Conservation (phyloP, 352 stramenopile species). For the Phytophthora multivora region DNA sequence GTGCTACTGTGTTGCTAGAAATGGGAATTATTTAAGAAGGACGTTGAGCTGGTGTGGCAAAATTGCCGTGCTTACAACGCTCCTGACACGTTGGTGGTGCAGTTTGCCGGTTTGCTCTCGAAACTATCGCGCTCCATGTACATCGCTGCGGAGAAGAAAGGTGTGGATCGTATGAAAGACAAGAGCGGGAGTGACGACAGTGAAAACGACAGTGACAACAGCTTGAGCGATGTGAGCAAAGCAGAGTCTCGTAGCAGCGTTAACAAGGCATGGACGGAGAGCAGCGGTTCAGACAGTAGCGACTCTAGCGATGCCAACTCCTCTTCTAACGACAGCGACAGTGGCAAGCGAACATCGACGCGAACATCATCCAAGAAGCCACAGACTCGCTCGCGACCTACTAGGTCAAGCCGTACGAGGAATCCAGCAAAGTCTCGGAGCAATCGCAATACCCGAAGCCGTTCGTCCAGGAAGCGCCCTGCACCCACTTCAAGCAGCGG, state of each 20-base stretch:
- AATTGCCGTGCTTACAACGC: conserved; percentile 88
- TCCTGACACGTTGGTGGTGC: conserved; percentile 72
- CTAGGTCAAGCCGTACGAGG: conserved; percentile 17
- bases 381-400: conserved; percentile 22
- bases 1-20: conserved; percentile 35
- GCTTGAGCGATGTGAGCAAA: conserved; percentile 53
- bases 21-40: conserved; percentile 80
- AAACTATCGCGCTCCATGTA: conserved; percentile 70
- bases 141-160: conserved; percentile 59
- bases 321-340: conserved; percentile 50
- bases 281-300: conserved; percentile 65
- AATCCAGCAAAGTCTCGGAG: conserved; percentile 3
- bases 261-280: conserved; percentile 72
- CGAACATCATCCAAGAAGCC: conserved; percentile 23
- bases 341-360: conserved; percentile 34
- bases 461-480: conserved; percentile 31
- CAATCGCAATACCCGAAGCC: conserved; percentile 28
- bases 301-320: conserved; percentile 54
- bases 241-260: conserved; percentile 47
- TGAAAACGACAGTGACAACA: conserved; percentile 46
- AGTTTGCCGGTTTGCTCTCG: conserved; percentile 76
- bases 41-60: conserved; percentile 81
- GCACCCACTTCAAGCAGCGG: conserved; percentile 31
- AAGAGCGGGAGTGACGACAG: conserved; percentile 18
- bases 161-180: conserved; percentile 47